A percentile compares a stretch with the other conserved stretches of the same genome.
These are phyloP conservation scores for Fusarium succisae DNA, from an alignment of 2,329 filamentous ascomycete genomes.

Conservation along the genomic window DNA sequence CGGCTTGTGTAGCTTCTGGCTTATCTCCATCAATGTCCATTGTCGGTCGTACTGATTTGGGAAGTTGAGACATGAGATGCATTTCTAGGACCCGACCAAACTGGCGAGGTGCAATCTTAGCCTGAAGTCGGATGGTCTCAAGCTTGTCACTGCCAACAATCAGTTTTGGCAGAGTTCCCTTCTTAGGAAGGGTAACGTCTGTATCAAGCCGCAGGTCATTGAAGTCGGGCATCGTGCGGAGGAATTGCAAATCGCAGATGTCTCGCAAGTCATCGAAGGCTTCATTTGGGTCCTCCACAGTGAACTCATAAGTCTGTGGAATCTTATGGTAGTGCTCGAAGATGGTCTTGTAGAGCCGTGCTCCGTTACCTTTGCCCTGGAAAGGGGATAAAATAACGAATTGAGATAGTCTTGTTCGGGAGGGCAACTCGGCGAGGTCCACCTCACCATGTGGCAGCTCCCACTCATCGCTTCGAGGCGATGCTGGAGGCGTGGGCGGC, in stretches of 20 bases:
- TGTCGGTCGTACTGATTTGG: slow-evolving; percentile 64
- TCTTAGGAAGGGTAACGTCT: slow-evolving; percentile 57
- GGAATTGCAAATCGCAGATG: slow-evolving; percentile 73
- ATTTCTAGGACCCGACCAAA: slow-evolving; percentile 80
- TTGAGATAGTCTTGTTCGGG: slow-evolving; percentile 87
- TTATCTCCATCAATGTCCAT: slow-evolving; percentile 55
- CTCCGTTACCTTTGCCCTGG: slow-evolving; percentile 82
- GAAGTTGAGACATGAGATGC: slow-evolving; percentile 72
- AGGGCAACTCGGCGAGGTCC: slow-evolving; percentile 70
- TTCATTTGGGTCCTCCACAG: slow-evolving; percentile 93
- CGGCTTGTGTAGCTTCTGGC: slow-evolving; percentile 59
- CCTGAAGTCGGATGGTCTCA: slow-evolving; percentile 64
- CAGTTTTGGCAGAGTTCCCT: slow-evolving; percentile 56
- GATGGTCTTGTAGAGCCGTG: slow-evolving; percentile 82
- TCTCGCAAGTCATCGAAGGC: slow-evolving; percentile 84
- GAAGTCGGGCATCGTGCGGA: slow-evolving; percentile 70
- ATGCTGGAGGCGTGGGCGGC: slow-evolving; percentile 55
- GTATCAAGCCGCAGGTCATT: slow-evolving; percentile 64
- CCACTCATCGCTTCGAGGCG: slow-evolving; percentile 50
- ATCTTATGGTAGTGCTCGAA: slow-evolving; percentile 75
- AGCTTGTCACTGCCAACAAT: slow-evolving; percentile 68
- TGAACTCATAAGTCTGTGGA: slow-evolving; percentile 80
- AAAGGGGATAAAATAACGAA: slow-evolving; percentile 91
- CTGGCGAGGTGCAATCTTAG: slow-evolving; percentile 81
- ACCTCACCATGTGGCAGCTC: slow-evolving; percentile 57